A percentile compares a stretch with the other conserved stretches of the same genome.
Evolutionary conservation across 768 basidiomycete species (phyloP).

Genomic region (Suillus alpinus): DNA sequence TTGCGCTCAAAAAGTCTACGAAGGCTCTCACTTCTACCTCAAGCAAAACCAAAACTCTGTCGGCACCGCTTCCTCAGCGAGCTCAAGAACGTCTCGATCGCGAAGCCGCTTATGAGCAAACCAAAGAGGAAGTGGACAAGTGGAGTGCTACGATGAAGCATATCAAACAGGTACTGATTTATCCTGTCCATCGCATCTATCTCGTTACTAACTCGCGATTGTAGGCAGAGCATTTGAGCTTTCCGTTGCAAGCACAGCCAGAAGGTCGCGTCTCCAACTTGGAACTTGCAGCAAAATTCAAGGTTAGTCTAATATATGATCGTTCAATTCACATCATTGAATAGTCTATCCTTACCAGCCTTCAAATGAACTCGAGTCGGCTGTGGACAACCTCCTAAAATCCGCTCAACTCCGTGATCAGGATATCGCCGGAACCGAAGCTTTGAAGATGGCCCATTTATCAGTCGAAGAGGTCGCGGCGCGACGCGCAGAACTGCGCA

Average conservation of each 20-base stretch:
- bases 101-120: slow-evolving; percentile 92
- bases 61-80: slow-evolving; percentile 83
- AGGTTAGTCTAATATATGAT: slow-evolving; percentile 40
- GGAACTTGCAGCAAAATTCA: slow-evolving; percentile 81
- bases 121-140: slow-evolving; percentile 88
- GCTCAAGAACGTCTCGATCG: slow-evolving; percentile 89
- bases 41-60: slow-evolving; percentile 56
- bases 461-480: slow-evolving; percentile 83
- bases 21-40: slow-evolving; percentile 58
- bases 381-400: slow-evolving; percentile 78
- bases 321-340: not conserved
- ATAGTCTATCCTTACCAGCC: slow-evolving; percentile 46
- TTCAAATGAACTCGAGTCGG: slow-evolving; percentile 78
- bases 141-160: slow-evolving; percentile 92
- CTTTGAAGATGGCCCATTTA: slow-evolving; percentile 80
- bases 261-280: slow-evolving; percentile 61
- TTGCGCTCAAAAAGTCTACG: slow-evolving; percentile 66
- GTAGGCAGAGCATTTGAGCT: slow-evolving; percentile 84
- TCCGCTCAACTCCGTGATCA: slow-evolving; percentile 81
- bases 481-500: slow-evolving; percentile 77
- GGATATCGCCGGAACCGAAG: slow-evolving; percentile 75
- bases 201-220: slow-evolving; percentile 7
- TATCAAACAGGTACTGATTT: slow-evolving; percentile 69
- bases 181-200: not conserved
- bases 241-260: slow-evolving; percentile 72